Base-by-base conservation (phyloP, 495 filamentous ascomycete genomes). In the Xylaria flabelliformis region DNA sequence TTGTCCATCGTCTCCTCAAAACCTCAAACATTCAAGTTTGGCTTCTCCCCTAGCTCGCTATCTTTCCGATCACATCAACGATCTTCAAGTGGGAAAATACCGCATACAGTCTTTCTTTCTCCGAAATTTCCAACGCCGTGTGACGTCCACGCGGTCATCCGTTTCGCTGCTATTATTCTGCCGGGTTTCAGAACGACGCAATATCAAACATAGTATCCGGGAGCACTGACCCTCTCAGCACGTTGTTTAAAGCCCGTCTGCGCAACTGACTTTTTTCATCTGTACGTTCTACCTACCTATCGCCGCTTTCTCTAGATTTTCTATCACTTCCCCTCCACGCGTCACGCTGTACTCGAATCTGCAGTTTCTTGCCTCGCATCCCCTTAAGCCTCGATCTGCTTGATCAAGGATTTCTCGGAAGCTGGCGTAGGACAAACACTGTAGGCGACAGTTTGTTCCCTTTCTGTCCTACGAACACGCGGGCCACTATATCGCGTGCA, bases 21-120 rank as follows among this genome's bases (percentile, higher is more conserved):
- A 15, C 56, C 1, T 9, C 56, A 59, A 36, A 34, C 19, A 39
- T 7, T 1, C 32, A 21, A 36, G 6, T 9, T 59, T 29, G n/a
- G 29, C 58, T 61, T 41, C 8, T 61, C 56, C 32, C 34, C 58
- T n/a, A 34, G 7, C 34, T 61, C 9, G 58, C 58, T 1, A 39
- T 29, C 58, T n/a, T 19, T 32, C 32, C 17, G 34, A 39, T 12
- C 32, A 36, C 32, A 10, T 61, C 13, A 21, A 46, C 32, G 32
- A 32, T 29, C 42, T 59, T 62, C 67, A 41, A 70, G 42, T 62
- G 67, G 58, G 41, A 34, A n/a, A 34, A 34, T 39, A 48, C 26
- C 24, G 36, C 24, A 13, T 56, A 48, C 10, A 24, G n/a, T 56
- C 34, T 67, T 44, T 24, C 53, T 7, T 42, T 26, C n/a, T n/a